Percentiles rank a stretch among this genome's conserved stretches.
Evolutionary conservation across 108 stramenopile genomes (phyloP).

Genomic region (Nannochloropsis granulata): DNA sequence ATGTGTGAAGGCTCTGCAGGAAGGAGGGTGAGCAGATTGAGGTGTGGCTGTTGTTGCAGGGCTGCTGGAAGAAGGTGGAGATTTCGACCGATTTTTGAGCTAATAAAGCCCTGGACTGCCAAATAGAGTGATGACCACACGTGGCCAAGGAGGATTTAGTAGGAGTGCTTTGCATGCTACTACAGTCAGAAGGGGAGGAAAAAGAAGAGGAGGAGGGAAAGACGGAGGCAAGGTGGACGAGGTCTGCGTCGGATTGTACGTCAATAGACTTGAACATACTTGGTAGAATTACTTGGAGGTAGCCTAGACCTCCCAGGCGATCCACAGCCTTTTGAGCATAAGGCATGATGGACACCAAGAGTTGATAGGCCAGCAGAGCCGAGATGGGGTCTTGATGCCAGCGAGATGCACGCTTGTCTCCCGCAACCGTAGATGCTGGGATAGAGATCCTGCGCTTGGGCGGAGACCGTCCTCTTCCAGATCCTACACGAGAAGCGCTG

Average conservation of each 20-base stretch:
- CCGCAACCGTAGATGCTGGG: neutral
- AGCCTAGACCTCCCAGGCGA: neutral
- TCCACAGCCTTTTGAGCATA: neutral
- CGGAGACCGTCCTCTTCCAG: neutral
- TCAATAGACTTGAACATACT: neutral
- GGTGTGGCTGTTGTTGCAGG: neutral
- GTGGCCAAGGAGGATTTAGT: too few relatives aligned
- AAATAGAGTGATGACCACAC: too few relatives aligned
- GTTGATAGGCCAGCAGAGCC: neutral
- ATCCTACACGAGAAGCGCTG: too few relatives aligned
- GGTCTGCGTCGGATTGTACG: neutral
- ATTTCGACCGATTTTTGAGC: neutral
- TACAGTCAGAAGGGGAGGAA: too few relatives aligned
- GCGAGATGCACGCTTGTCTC: neutral
- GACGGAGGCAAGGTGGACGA: neutral
- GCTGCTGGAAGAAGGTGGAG: neutral
- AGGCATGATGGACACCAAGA: neutral
- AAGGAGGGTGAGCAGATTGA: neutral
- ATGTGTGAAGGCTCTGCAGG: neutral
- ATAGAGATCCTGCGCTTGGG: neutral
- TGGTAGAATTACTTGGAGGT: neutral
- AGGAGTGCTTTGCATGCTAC: too few relatives aligned
- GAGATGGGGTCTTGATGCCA: neutral
- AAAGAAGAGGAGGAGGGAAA: too few relatives aligned
- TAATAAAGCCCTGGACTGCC: too few relatives aligned